A percentile compares a stretch with the other conserved stretches of the same genome.
Conservation (phyloP, 2,329 filamentous ascomycete genomes). For the Monilinia laxa region DNA sequence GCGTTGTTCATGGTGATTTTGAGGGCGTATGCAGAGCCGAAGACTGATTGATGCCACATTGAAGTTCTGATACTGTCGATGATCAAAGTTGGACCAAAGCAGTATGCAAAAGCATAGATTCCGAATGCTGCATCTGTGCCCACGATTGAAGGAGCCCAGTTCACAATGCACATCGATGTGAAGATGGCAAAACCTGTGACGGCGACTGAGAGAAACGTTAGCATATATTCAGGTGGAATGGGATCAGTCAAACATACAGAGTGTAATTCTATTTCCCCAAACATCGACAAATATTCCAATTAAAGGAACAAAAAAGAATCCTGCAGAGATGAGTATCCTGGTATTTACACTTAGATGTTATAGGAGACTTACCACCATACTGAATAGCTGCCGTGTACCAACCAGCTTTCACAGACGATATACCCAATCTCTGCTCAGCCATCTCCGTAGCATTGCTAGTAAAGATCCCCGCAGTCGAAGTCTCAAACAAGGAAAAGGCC, state of each 20-base stretch:
- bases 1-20: conserved; percentile 63
- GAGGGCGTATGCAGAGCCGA: conserved; percentile 58
- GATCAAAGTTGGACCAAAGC: conserved; percentile 57
- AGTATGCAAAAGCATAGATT: conserved; percentile 56
- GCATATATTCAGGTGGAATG: background rate
- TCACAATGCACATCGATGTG: conserved; percentile 53
- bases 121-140: conserved; percentile 61
- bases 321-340: conserved; percentile 27
- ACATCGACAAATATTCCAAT: conserved; percentile 49
- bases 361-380: conserved; percentile 46
- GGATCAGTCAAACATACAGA: conserved; percentile 40
- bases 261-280: conserved; percentile 51
- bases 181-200: conserved; percentile 53
- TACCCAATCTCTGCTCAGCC: conserved; percentile 58
- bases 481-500: conserved; percentile 58
- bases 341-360: background rate
- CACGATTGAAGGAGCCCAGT: conserved; percentile 49
- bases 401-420: conserved; percentile 54
- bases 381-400: conserved; percentile 60
- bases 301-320: conserved; percentile 59
- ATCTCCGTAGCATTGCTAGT: conserved; percentile 59
- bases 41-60: conserved; percentile 60
- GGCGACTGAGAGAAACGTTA: conserved; percentile 34
- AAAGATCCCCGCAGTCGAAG: conserved; percentile 55
- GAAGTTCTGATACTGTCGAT: conserved; percentile 61